A percentile compares a stretch with the other conserved stretches of the same genome.
Conservation (phyloP, 2,329 filamentous ascomycete species). For the Neopestalotiopsis sp. region DNA sequence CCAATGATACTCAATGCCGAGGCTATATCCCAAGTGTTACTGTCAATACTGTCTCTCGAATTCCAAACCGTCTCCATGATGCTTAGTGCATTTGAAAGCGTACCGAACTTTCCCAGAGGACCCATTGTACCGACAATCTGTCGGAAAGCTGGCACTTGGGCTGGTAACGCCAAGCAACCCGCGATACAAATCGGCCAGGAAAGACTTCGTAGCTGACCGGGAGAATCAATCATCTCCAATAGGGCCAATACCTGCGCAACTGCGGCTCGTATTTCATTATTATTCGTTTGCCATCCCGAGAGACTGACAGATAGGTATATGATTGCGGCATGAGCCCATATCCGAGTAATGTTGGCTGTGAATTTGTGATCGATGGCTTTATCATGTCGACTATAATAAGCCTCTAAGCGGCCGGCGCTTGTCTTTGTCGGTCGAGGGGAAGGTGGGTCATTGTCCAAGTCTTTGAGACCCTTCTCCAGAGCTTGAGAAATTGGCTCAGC, state of each 20-base stretch:
- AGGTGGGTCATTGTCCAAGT: background rate
- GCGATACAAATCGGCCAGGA: conserved; percentile 3
- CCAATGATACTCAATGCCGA: background rate
- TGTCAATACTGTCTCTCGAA: background rate
- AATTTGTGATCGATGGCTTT: background rate
- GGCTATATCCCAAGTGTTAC: background rate
- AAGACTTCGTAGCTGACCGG: conserved; percentile 2
- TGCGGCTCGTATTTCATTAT: background rate
- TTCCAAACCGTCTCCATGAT: conserved; percentile 5
- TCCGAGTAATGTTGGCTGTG: background rate
- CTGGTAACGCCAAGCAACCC: background rate
- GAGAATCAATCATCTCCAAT: background rate
- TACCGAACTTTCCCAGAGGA: background rate
- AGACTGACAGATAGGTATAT: conserved; percentile 8
- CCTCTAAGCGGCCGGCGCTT: background rate
- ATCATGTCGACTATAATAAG: background rate
- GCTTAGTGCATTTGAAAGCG: background rate
- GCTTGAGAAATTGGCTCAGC: background rate
- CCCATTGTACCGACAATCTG: background rate
- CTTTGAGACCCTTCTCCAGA: background rate
- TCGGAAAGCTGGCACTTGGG: background rate
- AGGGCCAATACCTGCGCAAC: background rate
- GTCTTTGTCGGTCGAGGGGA: background rate
- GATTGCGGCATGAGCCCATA: background rate
- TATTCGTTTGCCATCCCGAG: background rate